phyloP scores from a whole-genome alignment of 441 rosid species.

The Pelargonium citronellum region DNA sequence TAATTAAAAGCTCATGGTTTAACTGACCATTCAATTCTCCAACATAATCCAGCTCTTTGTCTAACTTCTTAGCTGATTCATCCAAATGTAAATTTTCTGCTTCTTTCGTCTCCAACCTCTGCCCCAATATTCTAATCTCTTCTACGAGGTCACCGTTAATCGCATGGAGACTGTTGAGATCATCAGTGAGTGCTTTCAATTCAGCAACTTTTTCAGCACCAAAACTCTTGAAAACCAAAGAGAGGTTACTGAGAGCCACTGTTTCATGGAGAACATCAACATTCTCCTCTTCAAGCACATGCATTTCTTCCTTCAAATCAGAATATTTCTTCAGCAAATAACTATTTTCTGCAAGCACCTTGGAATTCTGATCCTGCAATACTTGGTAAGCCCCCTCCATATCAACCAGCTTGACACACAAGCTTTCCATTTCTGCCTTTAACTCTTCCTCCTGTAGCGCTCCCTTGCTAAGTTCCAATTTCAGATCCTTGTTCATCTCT shows the following conservation, averaged over 20 bases:
- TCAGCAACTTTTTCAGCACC: slow-evolving; percentile 55
- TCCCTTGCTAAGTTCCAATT: slow-evolving; percentile 39
- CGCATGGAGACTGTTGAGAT: slow-evolving; percentile 31
- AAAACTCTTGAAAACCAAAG: slow-evolving; percentile 49
- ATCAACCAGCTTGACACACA: slow-evolving; percentile 32
- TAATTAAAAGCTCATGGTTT: slow-evolving; percentile 39
- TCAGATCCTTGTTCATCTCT: slow-evolving; percentile 50
- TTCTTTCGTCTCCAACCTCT: slow-evolving; percentile 45
- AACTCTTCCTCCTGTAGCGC: slow-evolving; percentile 42
- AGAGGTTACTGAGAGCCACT: slow-evolving; percentile 38
- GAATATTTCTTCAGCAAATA: slow-evolving; percentile 38
- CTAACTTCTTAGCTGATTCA: slow-evolving; percentile 46
- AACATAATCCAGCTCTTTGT: slow-evolving; percentile 44
- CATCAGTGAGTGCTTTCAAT: slow-evolving; percentile 39
- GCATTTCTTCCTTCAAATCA: slow-evolving; percentile 43
- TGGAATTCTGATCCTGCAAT: slow-evolving; percentile 45
- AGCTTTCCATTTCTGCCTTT: slow-evolving; percentile 36
- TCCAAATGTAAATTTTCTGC: slow-evolving; percentile 43
- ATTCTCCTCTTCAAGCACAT: slow-evolving; percentile 55
- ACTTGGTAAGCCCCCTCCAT: slow-evolving; percentile 43
- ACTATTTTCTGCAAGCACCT: slow-evolving; percentile 42
- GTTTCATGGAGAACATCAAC: slow-evolving; percentile 43
- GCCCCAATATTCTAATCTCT: slow-evolving; percentile 42
- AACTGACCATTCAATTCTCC: slow-evolving; percentile 49
- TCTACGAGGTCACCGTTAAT: slow-evolving; percentile 34